Percentiles rank a stretch among this genome's conserved stretches.
These are phyloP conservation scores for Malassezia pachydermatis DNA, from an alignment of 1,284 basidiomycete species.

Conservation along the genomic window DNA sequence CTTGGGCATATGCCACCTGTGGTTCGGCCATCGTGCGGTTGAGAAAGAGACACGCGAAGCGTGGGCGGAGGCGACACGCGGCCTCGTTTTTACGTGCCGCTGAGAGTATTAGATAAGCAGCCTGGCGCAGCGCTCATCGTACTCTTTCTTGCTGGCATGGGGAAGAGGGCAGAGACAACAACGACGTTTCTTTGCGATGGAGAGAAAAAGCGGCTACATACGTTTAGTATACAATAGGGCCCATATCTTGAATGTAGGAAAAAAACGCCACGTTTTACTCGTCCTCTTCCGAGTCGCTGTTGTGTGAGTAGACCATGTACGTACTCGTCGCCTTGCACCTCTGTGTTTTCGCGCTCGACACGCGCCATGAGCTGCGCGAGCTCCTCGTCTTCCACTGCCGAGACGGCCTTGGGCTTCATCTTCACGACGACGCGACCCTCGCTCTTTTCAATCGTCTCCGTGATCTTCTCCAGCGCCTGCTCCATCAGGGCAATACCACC, in stretches of 20 bases:
- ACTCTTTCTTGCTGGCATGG: too few species aligned
- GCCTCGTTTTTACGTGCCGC: background rate
- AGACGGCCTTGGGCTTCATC: slow-evolving; percentile 63
- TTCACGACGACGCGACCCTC: slow-evolving; percentile 75
- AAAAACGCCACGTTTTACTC: too few species aligned
- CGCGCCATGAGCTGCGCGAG: slow-evolving; percentile 47
- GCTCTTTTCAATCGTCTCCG: slow-evolving; percentile 66
- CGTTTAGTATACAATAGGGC: background rate
- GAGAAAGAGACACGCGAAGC: background rate
- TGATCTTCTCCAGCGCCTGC: slow-evolving; percentile 82
- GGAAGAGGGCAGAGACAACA: too few species aligned
- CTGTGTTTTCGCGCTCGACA: slow-evolving; percentile 47
- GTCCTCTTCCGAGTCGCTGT: slow-evolving; percentile 19
- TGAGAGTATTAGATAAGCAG: background rate
- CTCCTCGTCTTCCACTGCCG: slow-evolving; percentile 47
- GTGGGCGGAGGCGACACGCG: background rate
- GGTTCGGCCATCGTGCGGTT: slow-evolving; percentile 33
- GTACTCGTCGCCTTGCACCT: slow-evolving; percentile 46
- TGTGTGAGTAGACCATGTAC: background rate
- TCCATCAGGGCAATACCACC: slow-evolving; percentile 88
- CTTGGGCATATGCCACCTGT: slow-evolving; percentile 45
- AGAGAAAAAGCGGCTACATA: background rate
- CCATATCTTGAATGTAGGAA: too few species aligned
- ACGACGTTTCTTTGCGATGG: too few species aligned
- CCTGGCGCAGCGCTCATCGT: too few species aligned